Percentiles rank a stretch among this genome's conserved stretches.
phyloP scores from a whole-genome alignment of 371 early-diverging fungal genomes.

The Actinomucor elegans region DNA sequence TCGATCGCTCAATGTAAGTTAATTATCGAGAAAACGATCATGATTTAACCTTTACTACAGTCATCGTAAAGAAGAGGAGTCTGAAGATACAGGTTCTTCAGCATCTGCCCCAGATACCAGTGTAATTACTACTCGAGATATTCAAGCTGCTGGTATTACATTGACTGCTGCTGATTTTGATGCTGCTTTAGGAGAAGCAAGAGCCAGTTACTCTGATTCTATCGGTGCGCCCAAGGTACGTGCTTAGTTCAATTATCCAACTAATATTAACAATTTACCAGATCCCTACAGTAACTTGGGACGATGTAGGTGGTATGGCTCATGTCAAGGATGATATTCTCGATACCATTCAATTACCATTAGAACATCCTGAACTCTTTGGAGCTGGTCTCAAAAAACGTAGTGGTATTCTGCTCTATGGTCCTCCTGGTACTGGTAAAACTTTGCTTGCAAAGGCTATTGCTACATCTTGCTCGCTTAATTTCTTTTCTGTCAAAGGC shows the following conservation, averaged over 20 bases:
- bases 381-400: conserved; percentile 97
- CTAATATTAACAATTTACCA: no score
- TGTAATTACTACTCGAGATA: conserved; percentile 42
- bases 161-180: conserved; percentile 80
- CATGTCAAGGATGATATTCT: conserved; percentile 96
- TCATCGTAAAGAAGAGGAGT: conserved; percentile 2
- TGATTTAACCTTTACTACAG: not conserved
- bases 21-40: not conserved
- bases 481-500: conserved; percentile 98
- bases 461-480: conserved; percentile 96
- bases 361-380: conserved; percentile 97
- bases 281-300: conserved; percentile 97
- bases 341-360: conserved; percentile 98
- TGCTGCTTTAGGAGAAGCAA: conserved; percentile 75
- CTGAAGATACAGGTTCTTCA: conserved; percentile 1
- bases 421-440: conserved; percentile 99
- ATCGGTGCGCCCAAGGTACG: conserved; percentile 92
- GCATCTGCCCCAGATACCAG: not conserved
- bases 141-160: conserved; percentile 69
- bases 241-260: not conserved
- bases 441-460: conserved; percentile 99
- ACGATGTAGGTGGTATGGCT: conserved; percentile 99
- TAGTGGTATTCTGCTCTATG: conserved; percentile 93
- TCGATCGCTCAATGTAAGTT: conserved; percentile 56
- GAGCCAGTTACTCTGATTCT: conserved; percentile 85